Base-by-base conservation (phyloP, 2,329 filamentous ascomycete genomes). In the Alternaria arbusti region DNA sequence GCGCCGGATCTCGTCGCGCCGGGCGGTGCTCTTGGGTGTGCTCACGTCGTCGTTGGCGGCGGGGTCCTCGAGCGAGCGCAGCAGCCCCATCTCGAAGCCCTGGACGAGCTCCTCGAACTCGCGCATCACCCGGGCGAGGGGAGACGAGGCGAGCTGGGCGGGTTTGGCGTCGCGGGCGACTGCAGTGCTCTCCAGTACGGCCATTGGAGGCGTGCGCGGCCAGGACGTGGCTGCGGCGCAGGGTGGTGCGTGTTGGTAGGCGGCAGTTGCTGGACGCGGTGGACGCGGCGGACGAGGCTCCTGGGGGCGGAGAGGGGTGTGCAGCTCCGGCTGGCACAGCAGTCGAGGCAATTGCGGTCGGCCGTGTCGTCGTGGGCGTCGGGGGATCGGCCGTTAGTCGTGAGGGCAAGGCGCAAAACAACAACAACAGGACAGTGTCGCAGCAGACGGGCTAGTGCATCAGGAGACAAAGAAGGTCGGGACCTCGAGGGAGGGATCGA, bases 71-170 rank as follows among this genome's bases (percentile, higher is more conserved):
- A 77, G 74, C 26, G 76, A 77, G 59, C 66, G 71, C 66, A 71
- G 67, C 65, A 79, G 69, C 32, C 70, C 70, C 22, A 66, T 64
- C 71, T 79, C 76, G 63, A 73, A 74, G 57, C 63, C 62, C 51
- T 61, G 57, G 46, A 74, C 75, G 36, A 78, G 70, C 61, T 77
- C 71, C 52, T 78, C 69, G 59, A 76, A 78, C 61, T 77, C 73
- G 68, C 71, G 74, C 76, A 77, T 74, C 26, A 77, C 70, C 28
- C 71, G 74, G 44, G 70, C 71, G 62, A 77, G 70, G 59, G 68
- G 64, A 36, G 72, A 67, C 32, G 59, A 51, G 50, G 50, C 57
- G 54, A 61, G 59, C 12, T 30, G 22, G 46, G 58, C 45, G 23
- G 60, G 43, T 52, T 70, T 71, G 25, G 72, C 67, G 59, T 70